Evolutionary conservation across 2,329 filamentous ascomycete species (phyloP), one percentile per base, ranked within the genome.

Genomic region (Aureobasidium melanogenum): DNA sequence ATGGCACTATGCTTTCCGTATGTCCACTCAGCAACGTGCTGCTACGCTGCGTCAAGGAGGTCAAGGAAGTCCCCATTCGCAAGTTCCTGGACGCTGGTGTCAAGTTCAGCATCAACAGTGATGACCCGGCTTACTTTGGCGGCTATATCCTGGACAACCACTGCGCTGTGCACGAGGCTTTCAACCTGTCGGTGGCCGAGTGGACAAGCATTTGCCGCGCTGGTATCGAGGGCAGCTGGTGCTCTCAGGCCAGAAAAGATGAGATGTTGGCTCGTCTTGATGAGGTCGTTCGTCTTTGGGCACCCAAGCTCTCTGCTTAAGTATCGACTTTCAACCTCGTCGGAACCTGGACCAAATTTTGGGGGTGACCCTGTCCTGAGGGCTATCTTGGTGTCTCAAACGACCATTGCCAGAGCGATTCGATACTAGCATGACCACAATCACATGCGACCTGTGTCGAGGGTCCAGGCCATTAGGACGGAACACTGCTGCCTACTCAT

Each of bases 91-190:
- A 88, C 43, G 76, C 76, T 6, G 84, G 85, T 0, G 83, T 90
- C 41, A 79, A 76, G 63, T 89, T 90, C 72, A 87, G 83, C 61
- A 83, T 91, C 70, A 90, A 90, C 72, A 87, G 84, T 66, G 87
- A 90, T 69, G 86, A 89, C 69, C 87, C 87, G 63, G 86, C 85
- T 12, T 89, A 89, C 69, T 91, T 92, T 74, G 87, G 87, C 3
- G 86, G 84, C 0, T 91, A 90, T 71, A 83, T 91, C 58, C 75
- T 88, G 56, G 86, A 88, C 67, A 91, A 91, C 66, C 91, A 88
- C 73, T 87, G 84, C 67, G 86, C 85, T 1, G 86, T 92, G 32
- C 88, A 92, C 71, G 85, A 89, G 44, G 84, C 85, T 0, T 90
- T 90, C 71, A 70, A 75, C 4, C 72, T 92, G 65, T 79, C 72